Base-by-base conservation (phyloP, 768 basidiomycete species). In the Podaxis sp. region DNA sequence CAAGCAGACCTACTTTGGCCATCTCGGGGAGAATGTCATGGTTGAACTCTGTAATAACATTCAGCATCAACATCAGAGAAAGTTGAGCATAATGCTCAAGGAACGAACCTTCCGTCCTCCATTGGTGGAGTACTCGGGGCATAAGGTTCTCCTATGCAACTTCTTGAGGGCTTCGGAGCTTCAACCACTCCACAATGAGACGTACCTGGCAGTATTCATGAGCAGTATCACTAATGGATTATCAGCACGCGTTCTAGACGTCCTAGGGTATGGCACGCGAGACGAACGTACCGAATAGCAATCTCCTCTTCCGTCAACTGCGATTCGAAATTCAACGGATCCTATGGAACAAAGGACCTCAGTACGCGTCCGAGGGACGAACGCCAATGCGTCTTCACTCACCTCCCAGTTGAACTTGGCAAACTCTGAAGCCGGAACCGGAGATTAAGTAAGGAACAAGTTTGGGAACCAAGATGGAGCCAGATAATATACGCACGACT, bases 1-100 rank as follows among this genome's bases (percentile, higher is more conserved):
- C 96, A 1, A 98, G 80, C 13, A 98, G 76, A 2, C 96, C 96
- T 3, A 98, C 79, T 64, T 87, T 84, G 4, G 96, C 96, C 96
- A 98, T 97, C 73, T 96, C 93, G 8, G 86, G 85, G 22, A 98
- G 79, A 55, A 94, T 86, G 5, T 80, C 76, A 63, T 80, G 81
- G 74, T 95, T 82, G 74, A 94, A 96, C 69, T 90, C 92, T 93
- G 52, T 15, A 37, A 11, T 19, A 0, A 19, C 19, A 19, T 46
- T 46, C 6, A n/a, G 7, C 9, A 25, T 57, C 15, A 52, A 29
- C 17, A 37, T 46, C 41, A 53, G 59, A 22, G 40, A 8, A 9
- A 41, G 49, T 51, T 46, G 7, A 51, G 15, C 5, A 43, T 33
- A 22, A 22, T 25, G 50, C 9, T 36, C 22, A 27, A 3, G 38